Conservation (phyloP, 345 rosid genomes). For the Cardamine resedifolia region DNA sequence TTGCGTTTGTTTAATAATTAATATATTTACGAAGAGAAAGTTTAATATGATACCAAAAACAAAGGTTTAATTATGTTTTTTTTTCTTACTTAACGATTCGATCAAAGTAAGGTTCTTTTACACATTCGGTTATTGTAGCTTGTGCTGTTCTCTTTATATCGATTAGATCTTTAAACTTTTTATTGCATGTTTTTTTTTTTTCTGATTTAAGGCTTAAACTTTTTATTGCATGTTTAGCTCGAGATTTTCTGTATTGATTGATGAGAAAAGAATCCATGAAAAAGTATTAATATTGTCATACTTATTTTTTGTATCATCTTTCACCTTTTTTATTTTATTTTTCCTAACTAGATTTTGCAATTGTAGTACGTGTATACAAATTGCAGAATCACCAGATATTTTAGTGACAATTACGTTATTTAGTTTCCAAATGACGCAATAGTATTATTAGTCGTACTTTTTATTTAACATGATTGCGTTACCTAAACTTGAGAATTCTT, state of each 20-base stretch:
- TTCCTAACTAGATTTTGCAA: too few relatives aligned
- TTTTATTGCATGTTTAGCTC: background rate
- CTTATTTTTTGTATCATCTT: background rate
- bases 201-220: too few relatives aligned
- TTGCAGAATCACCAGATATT: slow-evolving; percentile 11
- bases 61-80: background rate
- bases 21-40: background rate
- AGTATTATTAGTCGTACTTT: background rate
- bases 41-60: background rate
- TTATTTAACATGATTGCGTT: background rate
- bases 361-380: too few relatives aligned
- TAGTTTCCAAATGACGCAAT: slow-evolving; percentile 11
- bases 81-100: background rate
- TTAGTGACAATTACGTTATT: background rate
- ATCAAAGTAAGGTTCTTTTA: background rate
- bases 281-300: background rate
- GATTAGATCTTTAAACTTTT: background rate
- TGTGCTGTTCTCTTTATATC: background rate
- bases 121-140: background rate
- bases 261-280: background rate
- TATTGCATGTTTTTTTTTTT: too few relatives aligned
- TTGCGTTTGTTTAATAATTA: background rate
- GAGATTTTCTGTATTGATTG: background rate
- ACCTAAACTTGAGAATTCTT: background rate
- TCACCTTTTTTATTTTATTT: background rate